Base-by-base conservation (phyloP, 192 early-diverging fungal genomes). In the Phlyctochytrium planicorne region DNA sequence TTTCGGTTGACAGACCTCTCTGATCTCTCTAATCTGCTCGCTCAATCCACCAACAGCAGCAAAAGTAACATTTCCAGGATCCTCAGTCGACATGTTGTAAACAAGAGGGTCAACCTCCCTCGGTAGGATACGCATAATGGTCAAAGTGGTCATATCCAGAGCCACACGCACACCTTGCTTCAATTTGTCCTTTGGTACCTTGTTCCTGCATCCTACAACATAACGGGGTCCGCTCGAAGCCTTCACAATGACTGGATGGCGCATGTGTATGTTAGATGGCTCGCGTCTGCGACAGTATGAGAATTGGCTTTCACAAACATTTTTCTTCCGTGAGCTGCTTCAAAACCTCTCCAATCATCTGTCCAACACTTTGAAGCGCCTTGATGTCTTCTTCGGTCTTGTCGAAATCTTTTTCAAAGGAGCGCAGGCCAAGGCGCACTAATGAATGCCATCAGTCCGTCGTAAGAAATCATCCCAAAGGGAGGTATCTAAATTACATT, bases 101-200 rank as follows among this genome's bases (percentile, higher is more conserved):
- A 99, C 97, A 65, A 98, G 86, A 36, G 97, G 97, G 76, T 99
- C 97, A 0, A 99, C 96, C 67, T 99, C 97, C 30, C 97, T 85
- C 37, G 97, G 97, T 31, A 99, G 84, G 72, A 94, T 89, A 36
- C 97, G 90, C 97, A 99, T 99, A 67, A 99, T 99, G n/a, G 97
- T 99, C 68, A 99, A 82, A 3, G 97, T 99, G 25, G 97, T 99
- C 94, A 99, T 99, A 75, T 99, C 97, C 57, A 99, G 82, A 2
- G 97, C 90, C n/a, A 99, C 97, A 50, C 97, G 93, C 35, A 93
- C 87, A n/a, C 95, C 94, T 69, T 93, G 91, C 74, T 95, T 97
- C 31, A 99, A 82, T 70, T 97, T 95, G 52, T 89, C 90, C 77
- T 98, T 98, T 63, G 94, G 89, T 40, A 99, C 87, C 66, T 91